A percentile compares a stretch with the other conserved stretches of the same genome.
Conservation (phyloP, 768 basidiomycete genomes). For the Lactarius evosmus region DNA sequence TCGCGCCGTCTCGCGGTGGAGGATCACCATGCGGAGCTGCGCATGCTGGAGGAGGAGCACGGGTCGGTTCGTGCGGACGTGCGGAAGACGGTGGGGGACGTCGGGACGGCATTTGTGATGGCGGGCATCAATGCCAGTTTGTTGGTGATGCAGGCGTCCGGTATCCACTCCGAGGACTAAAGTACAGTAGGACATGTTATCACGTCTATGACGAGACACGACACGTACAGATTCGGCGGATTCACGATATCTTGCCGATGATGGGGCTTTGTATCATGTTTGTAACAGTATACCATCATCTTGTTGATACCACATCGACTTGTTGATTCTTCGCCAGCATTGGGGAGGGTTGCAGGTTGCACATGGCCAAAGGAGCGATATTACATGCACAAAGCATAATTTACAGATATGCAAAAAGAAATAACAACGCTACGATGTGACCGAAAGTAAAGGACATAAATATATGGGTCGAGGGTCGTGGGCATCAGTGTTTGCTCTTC, state of each 20-base stretch:
- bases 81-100: conserved; percentile 81
- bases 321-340: background rate
- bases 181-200: background rate
- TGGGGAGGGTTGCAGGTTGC: background rate
- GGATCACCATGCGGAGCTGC: conserved; percentile 69
- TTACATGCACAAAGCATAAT: conserved; percentile 26
- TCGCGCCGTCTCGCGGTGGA: conserved; percentile 71
- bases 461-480: conserved; percentile 5
- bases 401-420: conserved; percentile 24
- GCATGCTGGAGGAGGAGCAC: conserved; percentile 55
- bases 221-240: background rate
- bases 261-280: background rate
- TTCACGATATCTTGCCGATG: conserved; percentile 1
- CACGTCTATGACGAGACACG: background rate
- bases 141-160: conserved; percentile 61
- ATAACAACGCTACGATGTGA: conserved; percentile 20
- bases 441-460: conserved; percentile 7
- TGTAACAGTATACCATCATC: background rate
- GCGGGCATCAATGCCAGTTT: conserved; percentile 56
- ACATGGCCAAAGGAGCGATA: conserved; percentile 9
- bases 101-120: conserved; percentile 71
- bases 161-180: background rate
- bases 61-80: conserved; percentile 58
- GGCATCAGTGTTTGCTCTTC: conserved; percentile 43
- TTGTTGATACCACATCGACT: background rate